phyloP scores from a whole-genome alignment of 768 basidiomycete species.

The Phylloporus rhodoxanthus region DNA sequence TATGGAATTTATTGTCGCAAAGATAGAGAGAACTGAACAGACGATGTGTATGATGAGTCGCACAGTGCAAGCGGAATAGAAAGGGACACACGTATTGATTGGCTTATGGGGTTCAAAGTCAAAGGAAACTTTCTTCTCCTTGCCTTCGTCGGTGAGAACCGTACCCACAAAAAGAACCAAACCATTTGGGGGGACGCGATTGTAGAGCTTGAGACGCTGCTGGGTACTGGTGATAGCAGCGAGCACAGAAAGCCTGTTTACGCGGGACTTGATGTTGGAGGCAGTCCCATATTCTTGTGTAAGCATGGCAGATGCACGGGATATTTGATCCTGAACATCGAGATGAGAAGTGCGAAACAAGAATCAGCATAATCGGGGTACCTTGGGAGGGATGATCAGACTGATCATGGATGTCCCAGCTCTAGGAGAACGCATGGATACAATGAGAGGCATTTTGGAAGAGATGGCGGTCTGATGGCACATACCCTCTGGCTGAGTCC shows the following conservation, averaged over 20 bases:
- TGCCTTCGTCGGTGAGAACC: conserved; percentile 95
- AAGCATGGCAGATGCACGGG: conserved; percentile 89
- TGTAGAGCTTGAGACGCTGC: conserved; percentile 94
- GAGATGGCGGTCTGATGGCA: neutral
- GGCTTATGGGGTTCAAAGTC: conserved; percentile 99
- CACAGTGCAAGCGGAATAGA: neutral
- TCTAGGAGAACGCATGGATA: conserved; percentile 33
- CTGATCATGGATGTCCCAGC: conserved; percentile 99
- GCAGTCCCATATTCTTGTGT: conserved; percentile 98
- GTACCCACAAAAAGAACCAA: conserved; percentile 98
- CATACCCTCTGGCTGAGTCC: conserved; percentile 63
- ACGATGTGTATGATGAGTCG: neutral
- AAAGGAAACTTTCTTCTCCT: conserved; percentile 98
- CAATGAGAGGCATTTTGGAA: conserved; percentile 18
- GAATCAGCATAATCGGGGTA: conserved; percentile 27
- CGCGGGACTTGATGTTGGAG: conserved; percentile 99
- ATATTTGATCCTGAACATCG: conserved; percentile 75
- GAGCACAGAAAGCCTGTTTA: conserved; percentile 94
- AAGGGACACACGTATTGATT: conserved; percentile 81
- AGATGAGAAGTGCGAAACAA: neutral
- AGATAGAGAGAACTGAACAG: conserved; percentile 83
- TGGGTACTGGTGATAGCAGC: conserved; percentile 98
- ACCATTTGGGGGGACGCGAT: conserved; percentile 92
- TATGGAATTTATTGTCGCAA: conserved; percentile 99
- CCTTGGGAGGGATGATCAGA: conserved; percentile 93